Base-by-base conservation (phyloP, 306 rosid species). In the Vigna nakashimae region DNA sequence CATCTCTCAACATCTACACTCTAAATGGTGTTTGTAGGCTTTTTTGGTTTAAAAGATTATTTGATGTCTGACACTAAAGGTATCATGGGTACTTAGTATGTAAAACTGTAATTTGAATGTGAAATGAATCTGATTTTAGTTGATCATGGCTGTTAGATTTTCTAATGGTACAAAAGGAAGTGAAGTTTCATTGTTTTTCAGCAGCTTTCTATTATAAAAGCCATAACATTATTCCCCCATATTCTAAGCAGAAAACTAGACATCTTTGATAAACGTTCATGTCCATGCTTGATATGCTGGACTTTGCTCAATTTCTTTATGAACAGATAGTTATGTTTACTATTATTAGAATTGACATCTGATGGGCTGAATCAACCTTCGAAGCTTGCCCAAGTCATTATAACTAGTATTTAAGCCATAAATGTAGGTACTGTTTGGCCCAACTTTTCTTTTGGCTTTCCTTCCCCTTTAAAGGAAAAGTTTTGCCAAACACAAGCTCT, bases 271-370 rank as follows among this genome's bases (percentile, higher is more conserved):
- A 78, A 68, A 62, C 50, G 43, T 79, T 49, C 62, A 36, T 45
- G 53, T 46, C 53, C 36, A 45, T 38, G 34, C 51, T 67, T 83
- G 58, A 52, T 22, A 18, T 77, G 9, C 74, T 68, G 18, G 60
- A 74, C 70, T 74, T 56, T 80, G 56, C 68, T 36, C 58, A 42
- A 16, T 73, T 42, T 68, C 80, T 24, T 75, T 75, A 9, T 64
- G 48, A 46, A 22, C 15, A 6, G 45, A 52, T 66, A 38, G 48
- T 22, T 60, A 74, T 80, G 67, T 68, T 76, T 64, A 59, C 26
- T 30, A 34, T 34, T 13, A 63, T 15, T 24, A 24, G 36, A 57
- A 57, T 24, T 57, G 64, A 57, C 64, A 63, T 30, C 38, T 7
- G 68, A 32, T 12, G 45, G 46, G 5, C 68, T 34, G 46, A 34